A percentile compares a stretch with the other conserved stretches of the same genome.
These are phyloP conservation scores for Ceratobasidium sp. DNA, from an alignment of 1,284 basidiomycete species.

Conservation along the genomic window DNA sequence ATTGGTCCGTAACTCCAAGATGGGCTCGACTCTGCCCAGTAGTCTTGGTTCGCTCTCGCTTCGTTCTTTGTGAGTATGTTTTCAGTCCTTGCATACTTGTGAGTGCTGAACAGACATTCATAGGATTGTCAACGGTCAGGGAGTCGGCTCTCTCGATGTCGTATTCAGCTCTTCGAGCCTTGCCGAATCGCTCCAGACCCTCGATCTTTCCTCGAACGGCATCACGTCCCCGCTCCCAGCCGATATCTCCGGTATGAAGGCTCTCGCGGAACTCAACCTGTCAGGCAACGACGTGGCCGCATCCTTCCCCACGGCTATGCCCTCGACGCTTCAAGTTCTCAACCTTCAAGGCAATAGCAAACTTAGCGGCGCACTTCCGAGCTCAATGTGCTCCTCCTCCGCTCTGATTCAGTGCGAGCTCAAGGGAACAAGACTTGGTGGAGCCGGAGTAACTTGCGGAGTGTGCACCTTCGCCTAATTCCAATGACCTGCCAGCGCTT, in stretches of 20 bases:
- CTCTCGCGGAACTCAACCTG: conserved; percentile 49
- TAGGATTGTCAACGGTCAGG: conserved; percentile 52
- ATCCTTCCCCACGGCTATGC: conserved; percentile 47
- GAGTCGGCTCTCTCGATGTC: conserved; percentile 45
- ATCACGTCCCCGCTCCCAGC: conserved; percentile 48
- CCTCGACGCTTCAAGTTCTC: conserved; percentile 48
- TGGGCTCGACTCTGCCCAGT: conserved; percentile 54
- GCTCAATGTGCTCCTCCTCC: conserved; percentile 40
- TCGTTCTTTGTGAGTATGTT: conserved; percentile 54
- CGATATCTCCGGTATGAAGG: conserved; percentile 44
- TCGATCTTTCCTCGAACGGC: conserved; percentile 51
- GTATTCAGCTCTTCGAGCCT: conserved; percentile 51
- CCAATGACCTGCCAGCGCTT: neutral
- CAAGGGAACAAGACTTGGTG: conserved; percentile 40
- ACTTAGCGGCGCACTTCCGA: conserved; percentile 46
- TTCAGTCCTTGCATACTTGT: neutral
- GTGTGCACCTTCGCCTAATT: conserved; percentile 37
- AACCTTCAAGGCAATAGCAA: conserved; percentile 47
- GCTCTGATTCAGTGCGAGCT: conserved; percentile 42
- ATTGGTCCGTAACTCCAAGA: conserved; percentile 55
- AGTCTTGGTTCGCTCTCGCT: conserved; percentile 49
- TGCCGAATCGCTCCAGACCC: conserved; percentile 50
- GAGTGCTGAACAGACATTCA: neutral
- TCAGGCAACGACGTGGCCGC: conserved; percentile 49
- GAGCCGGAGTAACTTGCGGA: conserved; percentile 39